Evolutionary conservation across 441 rosid genomes (phyloP).

Genomic region (Jatropha multifida): DNA sequence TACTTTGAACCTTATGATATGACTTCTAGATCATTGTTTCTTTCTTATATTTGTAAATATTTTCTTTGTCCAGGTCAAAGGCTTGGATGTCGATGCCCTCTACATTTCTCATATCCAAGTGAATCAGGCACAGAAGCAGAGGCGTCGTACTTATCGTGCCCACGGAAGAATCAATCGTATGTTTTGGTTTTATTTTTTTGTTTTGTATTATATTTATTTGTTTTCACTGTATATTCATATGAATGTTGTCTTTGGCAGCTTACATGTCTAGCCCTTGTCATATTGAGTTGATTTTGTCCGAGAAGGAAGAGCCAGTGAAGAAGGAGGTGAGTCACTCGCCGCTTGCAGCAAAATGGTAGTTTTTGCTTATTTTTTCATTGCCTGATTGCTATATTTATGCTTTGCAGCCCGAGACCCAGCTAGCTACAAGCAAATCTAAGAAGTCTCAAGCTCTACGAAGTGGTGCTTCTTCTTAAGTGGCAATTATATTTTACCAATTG

Average conservation of each 20-base stretch:
- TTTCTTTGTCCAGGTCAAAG: slow-evolving; percentile 62
- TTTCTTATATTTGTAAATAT: not conserved
- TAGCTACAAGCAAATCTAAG: slow-evolving; percentile 65
- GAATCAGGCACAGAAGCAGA: slow-evolving; percentile 97
- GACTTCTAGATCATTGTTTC: not conserved
- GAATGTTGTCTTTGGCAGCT: slow-evolving; percentile 41
- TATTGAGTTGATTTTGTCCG: slow-evolving; percentile 82
- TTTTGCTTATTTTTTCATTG: not conserved
- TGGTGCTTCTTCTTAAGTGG: slow-evolving; percentile 30
- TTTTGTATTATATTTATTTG: not conserved
- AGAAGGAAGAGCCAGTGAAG: slow-evolving; percentile 92
- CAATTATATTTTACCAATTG: not conserved
- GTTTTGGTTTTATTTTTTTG: slow-evolving; percentile 15
- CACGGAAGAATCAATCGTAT: slow-evolving; percentile 98
- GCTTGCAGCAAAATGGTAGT: not conserved
- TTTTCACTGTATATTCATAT: not conserved
- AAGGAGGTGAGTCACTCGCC: slow-evolving; percentile 66
- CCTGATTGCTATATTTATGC: not conserved
- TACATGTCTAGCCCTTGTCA: slow-evolving; percentile 98
- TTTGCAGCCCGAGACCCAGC: slow-evolving; percentile 64
- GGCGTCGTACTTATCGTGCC: slow-evolving; percentile 89
- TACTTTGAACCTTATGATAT: not conserved
- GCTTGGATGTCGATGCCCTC: slow-evolving; percentile 90
- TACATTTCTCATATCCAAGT: slow-evolving; percentile 88
- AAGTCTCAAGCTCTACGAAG: slow-evolving; percentile 39